phyloP scores from a whole-genome alignment of 345 rosid genomes.

The Cardamine occulta region DNA sequence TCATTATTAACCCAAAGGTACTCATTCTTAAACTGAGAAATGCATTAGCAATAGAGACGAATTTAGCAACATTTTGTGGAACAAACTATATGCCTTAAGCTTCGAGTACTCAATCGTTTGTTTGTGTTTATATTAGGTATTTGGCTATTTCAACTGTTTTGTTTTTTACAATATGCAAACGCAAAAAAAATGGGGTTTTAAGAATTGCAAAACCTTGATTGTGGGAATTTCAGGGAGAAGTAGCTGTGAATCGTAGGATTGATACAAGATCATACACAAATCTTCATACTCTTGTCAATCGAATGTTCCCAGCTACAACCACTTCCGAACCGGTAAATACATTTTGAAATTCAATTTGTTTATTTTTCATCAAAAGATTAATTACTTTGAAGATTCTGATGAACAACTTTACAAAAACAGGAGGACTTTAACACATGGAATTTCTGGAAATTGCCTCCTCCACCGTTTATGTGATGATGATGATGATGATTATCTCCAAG shows the following conservation, averaged over 20 bases:
- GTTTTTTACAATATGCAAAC: background rate
- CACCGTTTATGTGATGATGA: conserved; percentile 31
- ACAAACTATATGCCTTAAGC: background rate
- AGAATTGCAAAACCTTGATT: background rate
- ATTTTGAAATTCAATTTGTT: background rate
- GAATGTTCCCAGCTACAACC: conserved; percentile 79
- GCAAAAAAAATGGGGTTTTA: background rate
- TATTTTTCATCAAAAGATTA: background rate
- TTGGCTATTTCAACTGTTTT: background rate
- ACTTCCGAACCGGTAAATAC: conserved; percentile 68
- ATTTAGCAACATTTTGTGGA: conserved; percentile 4
- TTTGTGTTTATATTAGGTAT: background rate
- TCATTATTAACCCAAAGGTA: conserved; percentile 97
- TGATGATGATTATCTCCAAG: conserved; percentile 5
- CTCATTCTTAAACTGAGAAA: conserved; percentile 1
- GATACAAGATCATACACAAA: conserved; percentile 84
- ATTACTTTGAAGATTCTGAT: conserved; percentile 2
- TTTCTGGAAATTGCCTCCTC: conserved; percentile 88
- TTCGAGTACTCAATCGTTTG: background rate
- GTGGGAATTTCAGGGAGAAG: conserved; percentile 74
- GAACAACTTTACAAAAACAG: conserved; percentile 45
- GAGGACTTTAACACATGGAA: conserved; percentile 95
- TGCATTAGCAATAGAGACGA: background rate
- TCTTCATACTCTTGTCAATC: conserved; percentile 81
- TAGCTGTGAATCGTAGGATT: conserved; percentile 77